A percentile compares a stretch with the other conserved stretches of the same genome.
phyloP scores from a whole-genome alignment of 2,329 filamentous ascomycete species.

The Aspergillus floridensis region DNA sequence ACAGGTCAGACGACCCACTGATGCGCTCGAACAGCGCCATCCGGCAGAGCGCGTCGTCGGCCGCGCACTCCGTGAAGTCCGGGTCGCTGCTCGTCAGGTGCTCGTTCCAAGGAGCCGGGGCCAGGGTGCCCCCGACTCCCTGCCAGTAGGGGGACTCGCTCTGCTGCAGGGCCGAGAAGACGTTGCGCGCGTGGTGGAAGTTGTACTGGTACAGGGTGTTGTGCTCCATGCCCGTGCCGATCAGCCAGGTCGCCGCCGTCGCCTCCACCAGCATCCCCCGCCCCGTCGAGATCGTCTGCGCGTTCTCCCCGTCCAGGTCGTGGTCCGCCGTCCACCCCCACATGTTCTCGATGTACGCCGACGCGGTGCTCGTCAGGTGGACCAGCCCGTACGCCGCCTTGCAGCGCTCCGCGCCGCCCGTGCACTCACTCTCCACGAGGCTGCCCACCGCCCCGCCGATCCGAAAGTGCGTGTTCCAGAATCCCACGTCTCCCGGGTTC shows the following conservation, averaged over 20 bases:
- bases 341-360: conserved; percentile 56
- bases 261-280: conserved; percentile 45
- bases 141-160: conserved; percentile 32
- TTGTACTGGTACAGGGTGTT: conserved; percentile 51
- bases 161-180: conserved; percentile 41
- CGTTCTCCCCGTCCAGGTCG: conserved; percentile 41
- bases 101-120: conserved; percentile 29
- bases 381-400: conserved; percentile 52
- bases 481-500: conserved; percentile 49
- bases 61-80: conserved; percentile 27
- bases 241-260: conserved; percentile 45
- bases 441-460: conserved; percentile 49
- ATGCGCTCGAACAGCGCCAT: conserved; percentile 36
- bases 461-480: conserved; percentile 50
- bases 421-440: background rate
- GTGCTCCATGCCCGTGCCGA: conserved; percentile 49
- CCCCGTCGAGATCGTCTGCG: conserved; percentile 34
- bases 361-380: conserved; percentile 49
- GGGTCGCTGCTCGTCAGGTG: conserved; percentile 25
- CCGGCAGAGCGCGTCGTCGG: conserved; percentile 33
- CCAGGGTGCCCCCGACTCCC: conserved; percentile 24
- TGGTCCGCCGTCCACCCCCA: conserved; percentile 52
- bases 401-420: conserved; percentile 30
- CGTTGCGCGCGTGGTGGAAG: conserved; percentile 41
- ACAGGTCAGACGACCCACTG: conserved; percentile 30